Conservation (phyloP, 2,329 filamentous ascomycete species). For the Metarhizium brunneum region DNA sequence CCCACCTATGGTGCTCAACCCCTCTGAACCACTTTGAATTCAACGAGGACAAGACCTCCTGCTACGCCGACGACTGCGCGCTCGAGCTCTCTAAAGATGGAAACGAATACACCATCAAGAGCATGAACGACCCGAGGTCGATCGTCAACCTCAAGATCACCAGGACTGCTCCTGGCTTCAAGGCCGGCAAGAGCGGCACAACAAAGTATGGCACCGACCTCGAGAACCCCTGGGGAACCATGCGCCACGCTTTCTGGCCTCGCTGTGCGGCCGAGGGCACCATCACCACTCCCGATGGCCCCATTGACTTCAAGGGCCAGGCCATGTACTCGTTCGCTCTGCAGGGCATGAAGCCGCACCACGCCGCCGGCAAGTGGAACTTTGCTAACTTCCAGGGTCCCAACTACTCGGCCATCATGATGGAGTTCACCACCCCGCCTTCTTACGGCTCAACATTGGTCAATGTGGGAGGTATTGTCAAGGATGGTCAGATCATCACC, state of each 20-base stretch:
- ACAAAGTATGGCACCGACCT: constrained; percentile 82
- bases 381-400: constrained; percentile 87
- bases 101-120: constrained; percentile 79
- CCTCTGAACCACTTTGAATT: constrained; percentile 72
- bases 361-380: constrained; percentile 87
- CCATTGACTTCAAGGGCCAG: constrained; percentile 71
- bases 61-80: constrained; percentile 79
- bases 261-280: constrained; percentile 72
- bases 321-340: constrained; percentile 77
- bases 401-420: constrained; percentile 78
- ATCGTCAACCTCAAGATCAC: constrained; percentile 82
- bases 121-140: constrained; percentile 68
- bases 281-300: constrained; percentile 73
- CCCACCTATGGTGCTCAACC: constrained; percentile 76
- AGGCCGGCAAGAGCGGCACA: constrained; percentile 74
- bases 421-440: constrained; percentile 91
- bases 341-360: constrained; percentile 98
- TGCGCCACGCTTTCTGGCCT: constrained; percentile 94
- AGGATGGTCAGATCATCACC: constrained; percentile 69
- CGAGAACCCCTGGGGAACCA: constrained; percentile 77
- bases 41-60: constrained; percentile 71
- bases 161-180: constrained; percentile 68
- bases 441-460: constrained; percentile 85
- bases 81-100: constrained; percentile 81
- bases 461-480: constrained; percentile 72